Conservation (phyloP, 225 moss, liverwort and hornwort species). For the Pleurozium schreberi region DNA sequence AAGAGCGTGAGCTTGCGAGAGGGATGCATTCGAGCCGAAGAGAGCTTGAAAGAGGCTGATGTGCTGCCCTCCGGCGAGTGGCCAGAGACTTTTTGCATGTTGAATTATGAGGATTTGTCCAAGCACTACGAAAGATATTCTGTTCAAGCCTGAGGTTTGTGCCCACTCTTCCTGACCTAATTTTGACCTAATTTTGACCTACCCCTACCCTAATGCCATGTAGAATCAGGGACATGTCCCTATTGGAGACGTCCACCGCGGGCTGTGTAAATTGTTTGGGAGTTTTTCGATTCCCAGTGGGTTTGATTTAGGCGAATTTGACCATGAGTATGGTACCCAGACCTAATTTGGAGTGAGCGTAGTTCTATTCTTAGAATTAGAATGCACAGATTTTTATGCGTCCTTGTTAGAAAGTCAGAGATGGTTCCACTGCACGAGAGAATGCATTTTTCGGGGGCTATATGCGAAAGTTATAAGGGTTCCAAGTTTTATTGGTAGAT, state of each 20-base stretch:
- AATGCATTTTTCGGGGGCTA: not conserved
- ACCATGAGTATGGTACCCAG: not conserved
- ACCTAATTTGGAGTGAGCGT: not conserved
- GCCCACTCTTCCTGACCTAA: not conserved
- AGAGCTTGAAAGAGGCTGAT: slow-evolving; percentile 18
- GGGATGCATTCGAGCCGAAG: slow-evolving; percentile 36
- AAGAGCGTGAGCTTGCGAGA: not conserved
- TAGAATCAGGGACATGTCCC: not conserved
- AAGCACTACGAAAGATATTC: slow-evolving; percentile 22
- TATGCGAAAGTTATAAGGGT: not conserved
- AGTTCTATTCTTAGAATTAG: not conserved
- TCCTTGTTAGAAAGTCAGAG: not conserved
- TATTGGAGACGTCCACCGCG: no score
- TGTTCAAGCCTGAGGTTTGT: slow-evolving; percentile 38
- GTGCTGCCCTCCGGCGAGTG: slow-evolving; percentile 34
- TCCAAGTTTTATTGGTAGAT: not conserved
- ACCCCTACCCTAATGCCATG: not conserved
- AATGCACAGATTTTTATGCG: not conserved
- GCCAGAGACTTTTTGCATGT: slow-evolving; percentile 25
- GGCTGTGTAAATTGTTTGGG: not conserved
- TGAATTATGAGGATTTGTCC: slow-evolving; percentile 36
- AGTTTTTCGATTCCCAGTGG: not conserved
- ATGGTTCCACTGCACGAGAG: not conserved
- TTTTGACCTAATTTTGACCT: not conserved
- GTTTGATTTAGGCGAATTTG: not conserved